Conservation (phyloP, 1,284 basidiomycete species). For the Schizophyllum amplum region DNA sequence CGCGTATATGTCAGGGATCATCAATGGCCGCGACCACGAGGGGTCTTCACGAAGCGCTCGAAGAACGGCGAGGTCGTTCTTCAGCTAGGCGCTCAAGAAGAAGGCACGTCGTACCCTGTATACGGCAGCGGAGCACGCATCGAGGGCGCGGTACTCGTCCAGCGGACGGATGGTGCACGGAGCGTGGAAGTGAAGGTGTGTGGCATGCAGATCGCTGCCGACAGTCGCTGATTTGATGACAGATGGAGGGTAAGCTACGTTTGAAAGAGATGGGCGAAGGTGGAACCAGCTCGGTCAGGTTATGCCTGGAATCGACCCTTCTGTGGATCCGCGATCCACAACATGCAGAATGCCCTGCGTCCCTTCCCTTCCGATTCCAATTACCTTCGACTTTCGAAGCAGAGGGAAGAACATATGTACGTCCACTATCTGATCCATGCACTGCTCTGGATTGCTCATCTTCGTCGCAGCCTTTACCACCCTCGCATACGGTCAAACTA, state of each 20-base stretch:
- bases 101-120: constrained; percentile 39
- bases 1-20: background rate
- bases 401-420: constrained; percentile 48
- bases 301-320: constrained; percentile 42
- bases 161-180: constrained; percentile 40
- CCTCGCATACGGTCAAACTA: constrained; percentile 52
- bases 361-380: constrained; percentile 42
- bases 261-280: constrained; percentile 60
- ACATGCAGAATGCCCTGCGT: constrained; percentile 38
- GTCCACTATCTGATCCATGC: constrained; percentile 19
- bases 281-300: constrained; percentile 40
- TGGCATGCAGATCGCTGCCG: constrained; percentile 6
- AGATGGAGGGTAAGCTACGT: constrained; percentile 54
- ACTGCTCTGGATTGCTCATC: constrained; percentile 5
- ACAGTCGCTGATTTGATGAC: constrained; percentile 5
- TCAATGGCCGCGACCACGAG: constrained; percentile 8
- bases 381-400: constrained; percentile 53
- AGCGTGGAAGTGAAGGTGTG: constrained; percentile 58
- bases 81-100: constrained; percentile 43
- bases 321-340: constrained; percentile 49
- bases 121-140: constrained; percentile 48
- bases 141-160: constrained; percentile 48
- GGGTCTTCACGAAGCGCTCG: constrained; percentile 53
- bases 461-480: constrained; percentile 48
- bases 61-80: constrained; percentile 45